phyloP scores from a whole-genome alignment of 805 yeast species.

The Saccharomycopsis sp. region DNA sequence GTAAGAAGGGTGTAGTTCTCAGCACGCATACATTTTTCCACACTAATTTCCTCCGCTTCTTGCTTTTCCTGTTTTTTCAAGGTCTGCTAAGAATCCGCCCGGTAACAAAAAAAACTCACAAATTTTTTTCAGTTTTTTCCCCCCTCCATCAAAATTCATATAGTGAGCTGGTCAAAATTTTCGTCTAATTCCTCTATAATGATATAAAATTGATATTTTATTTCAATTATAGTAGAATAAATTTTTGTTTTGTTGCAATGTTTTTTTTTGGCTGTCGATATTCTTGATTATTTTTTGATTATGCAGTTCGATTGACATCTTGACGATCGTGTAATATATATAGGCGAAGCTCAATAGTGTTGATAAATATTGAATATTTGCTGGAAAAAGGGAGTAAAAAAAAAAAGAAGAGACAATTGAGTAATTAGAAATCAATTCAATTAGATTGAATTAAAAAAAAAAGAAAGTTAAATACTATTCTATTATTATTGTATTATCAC shows the following conservation, averaged over 20 bases:
- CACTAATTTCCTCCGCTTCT: no score
- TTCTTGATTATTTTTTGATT: no score
- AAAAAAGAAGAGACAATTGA: no score
- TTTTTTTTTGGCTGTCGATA: background rate
- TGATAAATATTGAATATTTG: no score
- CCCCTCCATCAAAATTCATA: background rate
- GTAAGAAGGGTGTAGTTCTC: background rate
- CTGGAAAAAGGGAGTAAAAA: no score
- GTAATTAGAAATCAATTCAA: no score
- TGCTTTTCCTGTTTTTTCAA: conserved; percentile 1
- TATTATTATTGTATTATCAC: background rate
- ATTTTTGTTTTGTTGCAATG: background rate
- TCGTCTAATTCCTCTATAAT: background rate
- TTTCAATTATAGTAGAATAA: background rate
- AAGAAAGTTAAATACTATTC: background rate
- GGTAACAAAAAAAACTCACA: background rate
- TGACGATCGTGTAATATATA: no score
- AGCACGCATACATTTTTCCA: conserved; percentile 6
- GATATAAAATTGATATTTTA: background rate
- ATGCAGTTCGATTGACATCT: no score
- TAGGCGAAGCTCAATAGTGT: background rate
- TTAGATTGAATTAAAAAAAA: no score
- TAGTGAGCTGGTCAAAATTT: background rate
- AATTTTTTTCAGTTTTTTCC: background rate
- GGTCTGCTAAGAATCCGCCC: conserved; percentile 4